Evolutionary conservation across 768 basidiomycete genomes (phyloP).

Genomic region (Auriscalpium microsporum): DNA sequence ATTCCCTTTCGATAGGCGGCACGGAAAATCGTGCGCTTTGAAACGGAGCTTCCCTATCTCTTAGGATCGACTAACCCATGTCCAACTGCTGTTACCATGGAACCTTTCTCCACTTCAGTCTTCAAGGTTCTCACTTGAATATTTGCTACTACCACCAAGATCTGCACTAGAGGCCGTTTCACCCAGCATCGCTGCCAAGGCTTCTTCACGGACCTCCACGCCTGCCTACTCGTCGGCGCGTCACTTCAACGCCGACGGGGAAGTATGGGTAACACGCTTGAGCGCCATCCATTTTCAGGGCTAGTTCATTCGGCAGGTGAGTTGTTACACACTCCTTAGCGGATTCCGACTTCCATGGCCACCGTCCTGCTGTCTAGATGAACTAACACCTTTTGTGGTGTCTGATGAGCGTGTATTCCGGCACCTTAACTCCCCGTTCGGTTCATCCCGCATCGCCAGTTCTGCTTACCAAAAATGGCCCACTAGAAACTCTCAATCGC

Average conservation of each 20-base stretch:
- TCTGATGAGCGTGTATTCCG: conserved; percentile 78
- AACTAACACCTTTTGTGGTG: conserved; percentile 80
- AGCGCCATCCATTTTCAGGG: conserved; percentile 89
- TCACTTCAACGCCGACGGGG: conserved; percentile 66
- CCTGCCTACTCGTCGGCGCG: conserved; percentile 68
- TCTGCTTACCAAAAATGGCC: conserved; percentile 70
- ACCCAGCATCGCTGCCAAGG: conserved; percentile 66
- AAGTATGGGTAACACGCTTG: conserved; percentile 80
- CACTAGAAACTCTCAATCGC: conserved; percentile 63
- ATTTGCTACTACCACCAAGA: conserved; percentile 87
- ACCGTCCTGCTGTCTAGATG: conserved; percentile 84
- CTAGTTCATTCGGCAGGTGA: conserved; percentile 87
- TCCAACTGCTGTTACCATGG: conserved; percentile 81
- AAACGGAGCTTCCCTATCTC: too few species aligned
- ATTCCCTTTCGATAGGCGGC: too few species aligned
- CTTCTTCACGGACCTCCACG: conserved; percentile 73
- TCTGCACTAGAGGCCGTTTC: conserved; percentile 76
- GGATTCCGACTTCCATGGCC: conserved; percentile 81
- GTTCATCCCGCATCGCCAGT: conserved; percentile 68
- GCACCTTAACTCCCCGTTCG: conserved; percentile 71
- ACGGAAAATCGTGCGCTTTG: too few species aligned
- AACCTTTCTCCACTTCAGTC: conserved; percentile 86
- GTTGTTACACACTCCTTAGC: conserved; percentile 85
- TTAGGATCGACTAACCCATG: conserved; percentile 82
- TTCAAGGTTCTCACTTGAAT: conserved; percentile 80